Conservation (phyloP, 768 basidiomycete species). For the Filobasidium wieringae region DNA sequence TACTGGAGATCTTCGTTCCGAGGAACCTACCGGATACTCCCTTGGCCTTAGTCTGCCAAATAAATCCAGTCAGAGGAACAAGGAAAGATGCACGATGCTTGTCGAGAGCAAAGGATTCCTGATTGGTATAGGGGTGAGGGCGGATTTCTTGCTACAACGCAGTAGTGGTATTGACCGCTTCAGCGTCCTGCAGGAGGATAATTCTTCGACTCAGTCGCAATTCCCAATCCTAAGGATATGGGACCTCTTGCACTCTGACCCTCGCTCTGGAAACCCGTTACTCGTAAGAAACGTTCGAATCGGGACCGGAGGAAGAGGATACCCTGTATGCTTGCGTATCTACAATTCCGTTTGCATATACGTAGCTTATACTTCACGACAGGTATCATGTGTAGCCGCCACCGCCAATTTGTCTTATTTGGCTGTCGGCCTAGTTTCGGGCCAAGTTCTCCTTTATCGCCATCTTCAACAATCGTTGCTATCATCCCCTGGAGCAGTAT, state of each 20-base stretch:
- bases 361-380: neutral
- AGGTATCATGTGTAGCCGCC: constrained; percentile 70
- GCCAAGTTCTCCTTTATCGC: constrained; percentile 79
- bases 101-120: constrained; percentile 66
- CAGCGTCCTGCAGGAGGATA: constrained; percentile 21
- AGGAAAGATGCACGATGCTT: constrained; percentile 43
- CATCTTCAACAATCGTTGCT: constrained; percentile 82
- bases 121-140: constrained; percentile 74
- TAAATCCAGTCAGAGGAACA: constrained; percentile 16
- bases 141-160: neutral
- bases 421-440: constrained; percentile 87
- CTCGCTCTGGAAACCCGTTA: constrained; percentile 51
- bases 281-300: constrained; percentile 66
- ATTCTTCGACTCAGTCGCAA: constrained; percentile 24
- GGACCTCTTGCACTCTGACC: constrained; percentile 65
- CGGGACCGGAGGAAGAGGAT: constrained; percentile 62
- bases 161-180: constrained; percentile 49
- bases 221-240: constrained; percentile 57
- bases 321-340: constrained; percentile 48
- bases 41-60: neutral
- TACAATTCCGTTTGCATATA: neutral
- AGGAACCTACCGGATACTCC: neutral
- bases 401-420: constrained; percentile 69
- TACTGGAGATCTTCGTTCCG: neutral
- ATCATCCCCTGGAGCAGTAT: constrained; percentile 52